A percentile compares a stretch with the other conserved stretches of the same genome.
These are phyloP conservation scores for Colletotrichum tropicicola DNA, from an alignment of 2,329 filamentous ascomycete genomes.

Conservation along the genomic window DNA sequence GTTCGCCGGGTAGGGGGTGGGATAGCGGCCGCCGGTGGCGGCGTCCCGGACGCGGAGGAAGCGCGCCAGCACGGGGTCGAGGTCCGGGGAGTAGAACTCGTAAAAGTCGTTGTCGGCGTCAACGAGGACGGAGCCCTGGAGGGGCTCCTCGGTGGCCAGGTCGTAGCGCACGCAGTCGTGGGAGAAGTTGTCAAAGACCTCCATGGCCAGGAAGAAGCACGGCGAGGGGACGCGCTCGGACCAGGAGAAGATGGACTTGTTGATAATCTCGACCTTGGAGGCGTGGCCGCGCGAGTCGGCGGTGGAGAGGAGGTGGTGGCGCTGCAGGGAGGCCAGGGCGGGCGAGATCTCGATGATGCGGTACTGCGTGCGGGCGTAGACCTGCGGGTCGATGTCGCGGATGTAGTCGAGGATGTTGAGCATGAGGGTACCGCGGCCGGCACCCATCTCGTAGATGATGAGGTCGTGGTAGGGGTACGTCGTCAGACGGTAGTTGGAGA, in stretches of 20 bases:
- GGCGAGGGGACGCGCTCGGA: constrained; percentile 85
- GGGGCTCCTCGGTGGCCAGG: constrained; percentile 77
- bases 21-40: constrained; percentile 72
- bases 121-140: constrained; percentile 90
- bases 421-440: constrained; percentile 97
- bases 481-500: constrained; percentile 94
- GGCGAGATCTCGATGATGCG: constrained; percentile 96
- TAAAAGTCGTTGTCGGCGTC: constrained; percentile 88
- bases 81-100: constrained; percentile 85
- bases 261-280: constrained; percentile 92
- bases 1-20: constrained; percentile 66
- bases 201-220: constrained; percentile 97
- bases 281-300: constrained; percentile 78
- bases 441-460: constrained; percentile 98
- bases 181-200: constrained; percentile 98
- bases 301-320: constrained; percentile 71
- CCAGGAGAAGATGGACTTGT: constrained; percentile 96
- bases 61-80: constrained; percentile 84
- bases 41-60: constrained; percentile 87
- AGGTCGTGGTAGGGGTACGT: constrained; percentile 96
- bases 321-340: constrained; percentile 81
- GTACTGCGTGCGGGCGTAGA: constrained; percentile 93
- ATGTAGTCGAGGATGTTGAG: constrained; percentile 97
- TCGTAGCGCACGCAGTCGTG: constrained; percentile 96
- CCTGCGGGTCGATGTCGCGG: constrained; percentile 85